Conservation (phyloP, 2,329 filamentous ascomycete genomes). For the Colletotrichum lupini region DNA sequence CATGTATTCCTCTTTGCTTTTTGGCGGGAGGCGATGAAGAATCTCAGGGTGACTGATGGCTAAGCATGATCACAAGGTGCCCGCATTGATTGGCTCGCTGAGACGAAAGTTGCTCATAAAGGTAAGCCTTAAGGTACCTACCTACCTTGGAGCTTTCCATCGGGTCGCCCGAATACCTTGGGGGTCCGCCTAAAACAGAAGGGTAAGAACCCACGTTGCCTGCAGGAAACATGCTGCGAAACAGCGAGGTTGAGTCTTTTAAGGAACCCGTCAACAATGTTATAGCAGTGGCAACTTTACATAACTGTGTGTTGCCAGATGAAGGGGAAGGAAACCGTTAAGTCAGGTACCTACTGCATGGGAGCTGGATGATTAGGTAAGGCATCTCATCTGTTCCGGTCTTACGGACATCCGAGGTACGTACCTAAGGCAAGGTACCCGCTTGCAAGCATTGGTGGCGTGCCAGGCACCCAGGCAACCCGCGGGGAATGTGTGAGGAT, state of each 20-base stretch:
- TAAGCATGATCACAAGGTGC: background rate
- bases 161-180: background rate
- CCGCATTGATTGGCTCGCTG: background rate
- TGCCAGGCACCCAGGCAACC: constrained; percentile 3
- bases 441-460: background rate
- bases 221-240: no score
- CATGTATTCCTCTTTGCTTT: constrained; percentile 4
- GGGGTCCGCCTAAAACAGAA: no score
- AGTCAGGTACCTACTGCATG: no score
- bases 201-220: no score
- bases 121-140: no score
- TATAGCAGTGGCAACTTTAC: no score
- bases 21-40: background rate
- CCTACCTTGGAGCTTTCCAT: background rate
- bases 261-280: no score
- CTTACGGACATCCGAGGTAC: background rate
- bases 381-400: background rate
- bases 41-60: background rate
- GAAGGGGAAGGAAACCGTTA: no score
- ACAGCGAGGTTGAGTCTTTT: no score
- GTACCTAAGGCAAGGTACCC: background rate
- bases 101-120: background rate
- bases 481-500: background rate
- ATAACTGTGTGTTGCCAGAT: no score
- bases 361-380: background rate